phyloP scores from a whole-genome alignment of 2,329 filamentous ascomycete genomes.

The Colletotrichum zoysiae region DNA sequence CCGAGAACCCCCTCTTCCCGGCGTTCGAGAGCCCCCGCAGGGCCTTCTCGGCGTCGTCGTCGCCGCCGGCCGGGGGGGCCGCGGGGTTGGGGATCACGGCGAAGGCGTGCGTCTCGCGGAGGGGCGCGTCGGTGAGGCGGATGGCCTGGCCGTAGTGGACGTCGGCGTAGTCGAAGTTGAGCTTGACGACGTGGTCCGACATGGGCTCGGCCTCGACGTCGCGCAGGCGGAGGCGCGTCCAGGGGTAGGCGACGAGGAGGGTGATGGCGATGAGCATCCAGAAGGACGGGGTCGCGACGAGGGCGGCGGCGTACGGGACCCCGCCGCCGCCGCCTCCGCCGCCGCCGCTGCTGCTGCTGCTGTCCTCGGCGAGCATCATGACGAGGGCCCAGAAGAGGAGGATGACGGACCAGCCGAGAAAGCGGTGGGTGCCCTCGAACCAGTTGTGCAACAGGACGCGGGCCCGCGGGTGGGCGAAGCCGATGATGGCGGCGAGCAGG shows the following conservation, averaged over 20 bases:
- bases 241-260: slow-evolving; percentile 76
- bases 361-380: slow-evolving; percentile 63
- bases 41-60: slow-evolving; percentile 36
- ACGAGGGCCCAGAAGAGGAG: slow-evolving; percentile 73
- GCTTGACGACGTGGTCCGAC: slow-evolving; percentile 77
- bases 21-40: slow-evolving; percentile 44
- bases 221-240: slow-evolving; percentile 78
- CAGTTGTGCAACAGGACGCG: slow-evolving; percentile 74
- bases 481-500: slow-evolving; percentile 70
- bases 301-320: slow-evolving; percentile 51
- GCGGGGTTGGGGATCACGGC: slow-evolving; percentile 75
- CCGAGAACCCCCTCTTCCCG: slow-evolving; percentile 70
- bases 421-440: slow-evolving; percentile 80
- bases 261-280: slow-evolving; percentile 78
- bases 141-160: slow-evolving; percentile 68
- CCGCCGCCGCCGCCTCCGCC: slow-evolving; percentile 50
- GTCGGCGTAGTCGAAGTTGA: slow-evolving; percentile 75
- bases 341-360: slow-evolving; percentile 50
- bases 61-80: slow-evolving; percentile 1
- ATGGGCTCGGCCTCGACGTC: slow-evolving; percentile 74
- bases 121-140: slow-evolving; percentile 71
- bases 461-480: slow-evolving; percentile 73
- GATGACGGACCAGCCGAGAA: slow-evolving; percentile 77
- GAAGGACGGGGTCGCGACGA: slow-evolving; percentile 61
- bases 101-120: slow-evolving; percentile 82